These are phyloP conservation scores for Cutaneotrichosporon curvatum DNA, from an alignment of 1,284 basidiomycete genomes.

Conservation along the genomic window DNA sequence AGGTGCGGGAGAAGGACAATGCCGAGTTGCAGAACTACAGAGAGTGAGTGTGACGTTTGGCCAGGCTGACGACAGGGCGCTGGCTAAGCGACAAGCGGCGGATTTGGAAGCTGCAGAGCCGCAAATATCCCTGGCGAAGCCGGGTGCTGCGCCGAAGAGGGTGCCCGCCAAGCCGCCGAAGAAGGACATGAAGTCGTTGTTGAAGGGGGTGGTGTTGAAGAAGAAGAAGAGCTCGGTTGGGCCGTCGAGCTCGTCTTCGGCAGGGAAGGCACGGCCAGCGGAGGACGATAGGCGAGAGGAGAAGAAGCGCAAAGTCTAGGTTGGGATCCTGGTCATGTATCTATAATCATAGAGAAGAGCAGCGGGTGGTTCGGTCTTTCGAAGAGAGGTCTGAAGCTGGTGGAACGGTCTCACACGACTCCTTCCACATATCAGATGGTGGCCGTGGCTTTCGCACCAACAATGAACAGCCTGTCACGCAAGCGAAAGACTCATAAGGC, in stretches of 20 bases:
- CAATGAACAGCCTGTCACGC: too few relatives aligned
- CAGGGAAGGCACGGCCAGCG: background rate
- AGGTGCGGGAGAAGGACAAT: conserved; percentile 66
- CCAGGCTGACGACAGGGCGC: conserved; percentile 13
- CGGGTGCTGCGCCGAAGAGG: conserved; percentile 6
- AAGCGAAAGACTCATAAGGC: too few relatives aligned
- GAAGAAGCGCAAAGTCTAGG: background rate
- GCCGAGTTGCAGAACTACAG: conserved; percentile 47
- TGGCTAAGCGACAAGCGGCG: conserved; percentile 25
- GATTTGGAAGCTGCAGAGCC: conserved; percentile 14
- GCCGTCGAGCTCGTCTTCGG: background rate
- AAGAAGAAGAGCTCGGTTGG: conserved; percentile 25
- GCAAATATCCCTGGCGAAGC: background rate
- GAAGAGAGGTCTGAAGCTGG: too few relatives aligned
- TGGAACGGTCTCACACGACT: too few relatives aligned
- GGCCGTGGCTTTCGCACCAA: too few relatives aligned
- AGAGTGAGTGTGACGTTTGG: conserved; percentile 7
- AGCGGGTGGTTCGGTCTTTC: too few relatives aligned
- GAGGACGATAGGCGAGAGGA: background rate
- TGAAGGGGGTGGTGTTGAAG: conserved; percentile 46
- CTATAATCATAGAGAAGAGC: too few relatives aligned
- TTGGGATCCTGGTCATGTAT: too few relatives aligned
- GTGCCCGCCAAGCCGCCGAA: conserved; percentile 29
- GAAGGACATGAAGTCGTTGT: conserved; percentile 41
- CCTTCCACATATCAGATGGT: too few relatives aligned